Evolutionary conservation across 2,329 filamentous ascomycete species (phyloP), one percentile per base, ranked within the genome.

Genomic region (Fusarium devonianum): DNA sequence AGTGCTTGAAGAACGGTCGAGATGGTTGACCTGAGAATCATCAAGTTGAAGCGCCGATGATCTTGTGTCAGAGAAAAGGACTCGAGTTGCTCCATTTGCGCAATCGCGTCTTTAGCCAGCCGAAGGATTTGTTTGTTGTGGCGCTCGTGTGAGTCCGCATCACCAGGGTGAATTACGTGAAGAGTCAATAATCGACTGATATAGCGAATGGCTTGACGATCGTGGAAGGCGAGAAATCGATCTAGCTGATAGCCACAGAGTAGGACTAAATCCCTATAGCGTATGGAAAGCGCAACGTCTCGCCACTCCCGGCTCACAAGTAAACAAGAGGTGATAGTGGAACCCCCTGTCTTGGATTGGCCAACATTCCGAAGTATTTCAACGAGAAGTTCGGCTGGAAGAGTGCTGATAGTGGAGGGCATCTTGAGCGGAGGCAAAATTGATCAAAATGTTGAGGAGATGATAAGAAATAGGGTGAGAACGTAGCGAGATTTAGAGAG

Each of bases 171-270:
- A 9, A 10, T 34, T 3, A 46, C 17, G 4, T 26, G 33, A 8
- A 52, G 13, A 12, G 47, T 53, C 2, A 52, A 30, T 1, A 34
- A 52, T 1, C 22, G 23, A 11, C 48, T 53, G 2, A 40, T 5
- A 1, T 18, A 21, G 9, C 25, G 2, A 13, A 40, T 1, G 7
- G 40, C 40, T 7, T 3, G 16, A 12, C 5, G 12, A 8, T 53
- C 4, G 7, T 53, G 50, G 4, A 14, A 22, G 12, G 13, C 8
- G 2, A 32, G 14, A 2, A 52, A 53, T 4, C 9, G 13, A 32
- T 7, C 21, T 1, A 53, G 3, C n/a, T 2, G 3, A 2, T 14
- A 1, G n/a, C 13, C 7, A 12, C 18, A 3, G 8, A 14, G 8
- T 2, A 53, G 22, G 0, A 53, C 40, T 5, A 53, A 11, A 1